Conservation (phyloP, 2,329 filamentous ascomycete species). For the Zymoseptoria crescenta region DNA sequence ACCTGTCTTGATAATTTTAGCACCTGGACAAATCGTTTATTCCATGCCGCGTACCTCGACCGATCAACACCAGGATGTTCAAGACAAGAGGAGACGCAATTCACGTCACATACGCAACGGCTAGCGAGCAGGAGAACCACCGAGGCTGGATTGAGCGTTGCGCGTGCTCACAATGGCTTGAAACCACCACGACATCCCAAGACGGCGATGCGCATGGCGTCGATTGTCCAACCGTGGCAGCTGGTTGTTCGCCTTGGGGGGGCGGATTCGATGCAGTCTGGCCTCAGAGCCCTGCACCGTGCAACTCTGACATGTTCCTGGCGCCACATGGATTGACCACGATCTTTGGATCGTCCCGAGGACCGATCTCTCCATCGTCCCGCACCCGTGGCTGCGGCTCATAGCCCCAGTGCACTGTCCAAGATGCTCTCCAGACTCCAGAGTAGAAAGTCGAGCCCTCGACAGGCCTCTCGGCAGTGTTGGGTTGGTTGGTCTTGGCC, state of each 20-base stretch:
- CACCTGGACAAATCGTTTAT: slow-evolving; percentile 9
- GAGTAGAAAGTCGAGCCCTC: background rate
- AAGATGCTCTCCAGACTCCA: no score
- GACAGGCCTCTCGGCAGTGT: background rate
- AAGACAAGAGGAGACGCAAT: slow-evolving; percentile 5
- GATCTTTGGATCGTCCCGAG: background rate
- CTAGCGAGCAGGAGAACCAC: slow-evolving; percentile 1
- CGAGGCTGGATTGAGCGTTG: slow-evolving; percentile 7
- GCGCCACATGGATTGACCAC: background rate
- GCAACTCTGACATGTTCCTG: background rate
- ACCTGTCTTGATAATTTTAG: slow-evolving; percentile 16
- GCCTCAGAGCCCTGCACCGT: background rate
- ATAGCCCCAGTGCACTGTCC: background rate
- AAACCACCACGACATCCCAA: background rate
- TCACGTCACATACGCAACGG: slow-evolving; percentile 9
- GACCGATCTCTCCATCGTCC: background rate
- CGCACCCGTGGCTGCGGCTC: background rate
- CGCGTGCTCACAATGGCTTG: slow-evolving; percentile 3
- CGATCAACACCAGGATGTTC: slow-evolving; percentile 8
- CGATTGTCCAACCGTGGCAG: background rate
- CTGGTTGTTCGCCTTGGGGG: background rate
- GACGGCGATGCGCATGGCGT: background rate
- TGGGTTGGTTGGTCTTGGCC: background rate
- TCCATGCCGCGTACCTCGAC: slow-evolving; percentile 10
- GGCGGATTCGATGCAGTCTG: background rate